Evolutionary conservation across 2,329 filamentous ascomycete genomes (phyloP).

Genomic region (Diaporthe australafricana): DNA sequence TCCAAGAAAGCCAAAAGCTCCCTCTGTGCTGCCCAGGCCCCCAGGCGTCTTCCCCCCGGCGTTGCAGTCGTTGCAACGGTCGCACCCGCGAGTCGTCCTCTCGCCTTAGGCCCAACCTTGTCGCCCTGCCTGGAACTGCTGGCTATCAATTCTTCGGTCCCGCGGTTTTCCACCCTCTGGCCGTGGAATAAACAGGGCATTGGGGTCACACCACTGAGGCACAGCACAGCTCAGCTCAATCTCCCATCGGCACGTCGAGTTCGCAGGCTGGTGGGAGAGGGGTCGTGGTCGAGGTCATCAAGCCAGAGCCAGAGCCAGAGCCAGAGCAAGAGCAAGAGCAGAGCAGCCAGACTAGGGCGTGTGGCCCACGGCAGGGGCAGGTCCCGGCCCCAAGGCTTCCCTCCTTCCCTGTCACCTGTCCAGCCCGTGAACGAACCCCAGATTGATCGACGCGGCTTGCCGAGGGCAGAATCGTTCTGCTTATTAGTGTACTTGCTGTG

Average conservation of each 20-base stretch:
- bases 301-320: neutral
- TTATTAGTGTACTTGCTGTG: neutral
- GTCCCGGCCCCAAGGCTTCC: neutral
- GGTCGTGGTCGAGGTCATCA: no score
- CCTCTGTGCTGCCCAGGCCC: neutral
- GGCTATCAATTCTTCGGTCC: constrained; percentile 4
- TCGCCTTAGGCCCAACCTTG: constrained; percentile 29
- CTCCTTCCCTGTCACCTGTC: neutral
- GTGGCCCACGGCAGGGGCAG: neutral
- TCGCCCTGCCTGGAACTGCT: constrained; percentile 17
- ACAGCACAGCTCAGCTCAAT: no score
- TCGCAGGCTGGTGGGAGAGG: no score
- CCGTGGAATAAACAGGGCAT: no score
- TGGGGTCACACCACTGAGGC: no score
- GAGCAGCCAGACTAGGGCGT: no score
- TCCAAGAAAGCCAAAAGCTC: neutral
- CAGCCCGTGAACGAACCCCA: constrained; percentile 13
- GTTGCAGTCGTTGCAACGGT: constrained; percentile 10
- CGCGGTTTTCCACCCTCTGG: no score
- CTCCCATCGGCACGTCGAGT: no score
- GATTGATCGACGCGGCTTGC: constrained; percentile 25
- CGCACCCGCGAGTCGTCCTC: constrained; percentile 21
- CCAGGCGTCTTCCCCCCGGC: neutral
- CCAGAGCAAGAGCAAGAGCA: neutral
- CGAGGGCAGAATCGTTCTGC: neutral